phyloP scores from a whole-genome alignment of 2,329 filamentous ascomycete species.

The Fusarium humuli region DNA sequence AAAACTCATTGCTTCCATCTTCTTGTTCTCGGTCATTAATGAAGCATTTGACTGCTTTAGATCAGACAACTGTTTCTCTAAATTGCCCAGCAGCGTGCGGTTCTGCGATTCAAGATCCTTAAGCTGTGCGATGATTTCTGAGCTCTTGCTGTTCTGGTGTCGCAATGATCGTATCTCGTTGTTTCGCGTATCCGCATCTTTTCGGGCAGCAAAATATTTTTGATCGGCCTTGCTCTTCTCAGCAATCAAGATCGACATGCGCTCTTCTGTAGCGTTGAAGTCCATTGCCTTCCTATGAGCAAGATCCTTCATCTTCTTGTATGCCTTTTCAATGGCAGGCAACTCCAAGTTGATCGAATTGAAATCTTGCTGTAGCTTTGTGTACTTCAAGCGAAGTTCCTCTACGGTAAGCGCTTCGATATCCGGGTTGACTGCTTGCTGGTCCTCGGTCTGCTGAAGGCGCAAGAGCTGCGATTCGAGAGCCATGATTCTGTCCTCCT shows the following conservation, averaged over 20 bases:
- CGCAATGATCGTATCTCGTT: slow-evolving; percentile 83
- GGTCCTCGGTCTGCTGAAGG: slow-evolving; percentile 64
- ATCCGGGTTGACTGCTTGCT: slow-evolving; percentile 57
- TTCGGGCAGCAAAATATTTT: slow-evolving; percentile 96
- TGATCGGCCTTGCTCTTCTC: slow-evolving; percentile 98
- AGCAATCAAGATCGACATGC: slow-evolving; percentile 76
- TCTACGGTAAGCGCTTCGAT: slow-evolving; percentile 73
- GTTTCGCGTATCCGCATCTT: slow-evolving; percentile 87
- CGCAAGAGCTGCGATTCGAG: slow-evolving; percentile 86
- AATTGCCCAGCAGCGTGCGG: slow-evolving; percentile 79
- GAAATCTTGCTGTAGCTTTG: slow-evolving; percentile 82
- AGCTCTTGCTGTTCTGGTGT: slow-evolving; percentile 87
- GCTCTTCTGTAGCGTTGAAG: slow-evolving; percentile 80
- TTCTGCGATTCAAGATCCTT: slow-evolving; percentile 90
- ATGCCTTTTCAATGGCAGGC: slow-evolving; percentile 88
- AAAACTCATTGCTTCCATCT: slow-evolving; percentile 75
- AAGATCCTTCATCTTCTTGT: slow-evolving; percentile 86
- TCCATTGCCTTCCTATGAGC: slow-evolving; percentile 90
- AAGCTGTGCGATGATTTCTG: slow-evolving; percentile 91
- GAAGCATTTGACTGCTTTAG: slow-evolving; percentile 81
- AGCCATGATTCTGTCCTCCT: slow-evolving; percentile 82
- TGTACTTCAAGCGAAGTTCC: slow-evolving; percentile 78
- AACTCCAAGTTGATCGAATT: slow-evolving; percentile 87
- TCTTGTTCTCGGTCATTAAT: slow-evolving; percentile 77
- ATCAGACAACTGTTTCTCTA: slow-evolving; percentile 92